Conservation (phyloP, 1,284 basidiomycete species). For the Ustilago trichophora region DNA sequence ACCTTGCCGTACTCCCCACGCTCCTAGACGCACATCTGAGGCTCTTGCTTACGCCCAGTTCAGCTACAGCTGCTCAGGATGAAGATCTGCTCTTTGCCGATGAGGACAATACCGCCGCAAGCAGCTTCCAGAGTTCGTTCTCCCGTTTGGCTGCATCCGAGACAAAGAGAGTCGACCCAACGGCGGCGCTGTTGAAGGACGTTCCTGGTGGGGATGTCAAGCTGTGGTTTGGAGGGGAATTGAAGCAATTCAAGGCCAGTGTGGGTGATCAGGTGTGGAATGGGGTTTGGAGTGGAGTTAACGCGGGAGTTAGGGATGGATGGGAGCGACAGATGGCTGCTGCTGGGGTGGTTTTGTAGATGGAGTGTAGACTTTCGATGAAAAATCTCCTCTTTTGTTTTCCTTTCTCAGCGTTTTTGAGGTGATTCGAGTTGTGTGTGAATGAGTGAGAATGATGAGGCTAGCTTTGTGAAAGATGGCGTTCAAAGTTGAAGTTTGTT, state of each 20-base stretch:
- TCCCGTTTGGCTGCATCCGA: slow-evolving; percentile 84
- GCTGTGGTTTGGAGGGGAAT: slow-evolving; percentile 10
- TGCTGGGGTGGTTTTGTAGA: neutral
- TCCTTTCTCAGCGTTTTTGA: too few relatives aligned
- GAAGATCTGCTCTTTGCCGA: slow-evolving; percentile 80
- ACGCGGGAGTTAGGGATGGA: neutral
- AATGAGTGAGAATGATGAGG: too few relatives aligned
- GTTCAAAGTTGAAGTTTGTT: too few relatives aligned
- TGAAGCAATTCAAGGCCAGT: neutral
- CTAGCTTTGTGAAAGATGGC: too few relatives aligned
- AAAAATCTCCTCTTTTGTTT: too few relatives aligned
- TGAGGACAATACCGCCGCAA: slow-evolving; percentile 74
- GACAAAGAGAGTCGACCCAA: slow-evolving; percentile 10
- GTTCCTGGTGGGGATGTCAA: slow-evolving; percentile 1
- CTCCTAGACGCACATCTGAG: slow-evolving; percentile 71
- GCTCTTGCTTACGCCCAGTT: slow-evolving; percentile 76
- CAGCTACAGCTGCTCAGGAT: slow-evolving; percentile 71
- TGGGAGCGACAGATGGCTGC: slow-evolving; percentile 5
- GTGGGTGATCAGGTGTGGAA: slow-evolving; percentile 10
- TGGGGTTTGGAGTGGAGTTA: neutral
- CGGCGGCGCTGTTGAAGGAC: neutral
- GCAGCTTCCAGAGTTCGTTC: slow-evolving; percentile 90
- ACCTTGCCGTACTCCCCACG: slow-evolving; percentile 60
- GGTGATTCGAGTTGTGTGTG: too few relatives aligned
- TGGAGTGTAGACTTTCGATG: too few relatives aligned